phyloP scores from a whole-genome alignment of 2,329 filamentous ascomycete genomes.

The Penicillium brevicompactum region DNA sequence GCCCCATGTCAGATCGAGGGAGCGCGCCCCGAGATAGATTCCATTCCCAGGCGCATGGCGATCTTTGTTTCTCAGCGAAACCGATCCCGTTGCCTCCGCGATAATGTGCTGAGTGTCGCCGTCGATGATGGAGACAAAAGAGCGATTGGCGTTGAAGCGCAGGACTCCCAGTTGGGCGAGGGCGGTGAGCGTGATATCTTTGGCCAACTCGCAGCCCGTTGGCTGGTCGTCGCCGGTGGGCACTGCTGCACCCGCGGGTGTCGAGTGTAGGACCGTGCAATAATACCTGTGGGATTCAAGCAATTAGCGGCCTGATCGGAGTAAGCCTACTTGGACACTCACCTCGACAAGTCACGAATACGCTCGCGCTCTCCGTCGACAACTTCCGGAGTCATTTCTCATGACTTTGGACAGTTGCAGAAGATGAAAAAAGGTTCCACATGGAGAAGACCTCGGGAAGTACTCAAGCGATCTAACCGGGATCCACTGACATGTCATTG shows the following conservation, averaged over 20 bases:
- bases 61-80: conserved; percentile 38
- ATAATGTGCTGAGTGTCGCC: conserved; percentile 51
- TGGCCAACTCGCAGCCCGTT: conserved; percentile 1
- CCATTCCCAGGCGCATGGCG: conserved; percentile 29
- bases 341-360: conserved; percentile 23
- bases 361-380: conserved; percentile 13
- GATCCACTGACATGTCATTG: too few species aligned
- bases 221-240: conserved; percentile 16
- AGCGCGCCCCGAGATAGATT: conserved; percentile 31
- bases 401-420: background rate
- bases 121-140: conserved; percentile 57
- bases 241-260: background rate
- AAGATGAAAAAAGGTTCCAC: too few species aligned
- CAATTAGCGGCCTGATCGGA: background rate
- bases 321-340: conserved; percentile 1
- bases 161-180: conserved; percentile 54
- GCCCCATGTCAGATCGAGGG: conserved; percentile 17
- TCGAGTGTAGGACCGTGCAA: conserved; percentile 4
- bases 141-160: conserved; percentile 49
- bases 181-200: conserved; percentile 48
- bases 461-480: background rate
- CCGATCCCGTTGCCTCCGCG: conserved; percentile 52
- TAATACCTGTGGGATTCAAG: conserved; percentile 17
- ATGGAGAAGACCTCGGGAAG: too few species aligned
- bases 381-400: background rate